These are phyloP conservation scores for Calamus simplicifolius DNA, from an alignment of 176 grass and related monocot genomes.

Conservation along the genomic window DNA sequence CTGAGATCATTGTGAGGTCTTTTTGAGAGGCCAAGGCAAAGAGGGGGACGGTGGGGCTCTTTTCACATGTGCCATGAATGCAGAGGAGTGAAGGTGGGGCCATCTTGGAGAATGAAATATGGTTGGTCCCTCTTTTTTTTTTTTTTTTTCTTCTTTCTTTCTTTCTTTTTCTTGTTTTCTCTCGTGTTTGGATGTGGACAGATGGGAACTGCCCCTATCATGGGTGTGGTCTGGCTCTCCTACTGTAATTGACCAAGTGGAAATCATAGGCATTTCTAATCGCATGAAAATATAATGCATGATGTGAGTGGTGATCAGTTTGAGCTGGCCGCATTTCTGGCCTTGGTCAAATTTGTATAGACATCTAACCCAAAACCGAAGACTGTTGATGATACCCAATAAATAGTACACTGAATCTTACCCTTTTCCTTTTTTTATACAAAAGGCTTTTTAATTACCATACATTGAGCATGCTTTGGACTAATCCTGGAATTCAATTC, in stretches of 20 bases:
- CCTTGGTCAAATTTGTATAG: too few species aligned
- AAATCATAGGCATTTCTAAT: background rate
- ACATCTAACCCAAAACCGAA: too few species aligned
- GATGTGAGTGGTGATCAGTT: background rate
- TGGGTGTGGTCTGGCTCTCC: background rate
- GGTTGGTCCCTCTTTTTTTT: background rate
- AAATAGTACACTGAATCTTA: too few species aligned
- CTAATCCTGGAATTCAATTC: too few species aligned
- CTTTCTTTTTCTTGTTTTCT: background rate
- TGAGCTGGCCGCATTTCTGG: background rate
- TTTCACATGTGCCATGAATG: slow-evolving; percentile 13
- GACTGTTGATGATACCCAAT: too few species aligned
- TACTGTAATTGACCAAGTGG: background rate
- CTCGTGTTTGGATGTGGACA: background rate
- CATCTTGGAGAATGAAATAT: background rate
- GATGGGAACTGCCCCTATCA: too few species aligned
- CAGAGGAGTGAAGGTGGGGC: background rate
- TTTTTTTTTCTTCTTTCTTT: background rate
- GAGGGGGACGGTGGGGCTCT: background rate
- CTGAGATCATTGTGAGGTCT: too few species aligned
- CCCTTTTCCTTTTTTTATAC: too few species aligned
- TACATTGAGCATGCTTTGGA: too few species aligned
- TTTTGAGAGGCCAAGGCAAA: too few species aligned
- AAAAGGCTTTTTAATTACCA: too few species aligned
- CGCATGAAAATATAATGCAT: background rate